Evolutionary conservation across 2,329 filamentous ascomycete species (phyloP).

Genomic region (Ascosphaera acerosa): DNA sequence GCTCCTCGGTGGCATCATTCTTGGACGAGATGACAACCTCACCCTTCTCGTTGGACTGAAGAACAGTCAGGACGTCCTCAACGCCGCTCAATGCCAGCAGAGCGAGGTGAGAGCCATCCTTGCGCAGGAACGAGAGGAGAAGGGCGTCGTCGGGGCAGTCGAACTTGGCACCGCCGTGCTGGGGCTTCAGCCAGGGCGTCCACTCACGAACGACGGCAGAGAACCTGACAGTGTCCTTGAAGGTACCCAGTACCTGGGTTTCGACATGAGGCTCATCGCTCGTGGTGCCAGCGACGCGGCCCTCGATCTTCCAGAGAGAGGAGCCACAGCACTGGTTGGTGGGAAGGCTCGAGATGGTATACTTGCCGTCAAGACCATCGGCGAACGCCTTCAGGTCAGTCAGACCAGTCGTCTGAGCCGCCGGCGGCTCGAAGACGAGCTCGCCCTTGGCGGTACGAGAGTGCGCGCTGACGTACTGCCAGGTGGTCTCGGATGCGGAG

Average conservation of each 20-base stretch:
- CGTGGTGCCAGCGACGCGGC: slow-evolving; percentile 26
- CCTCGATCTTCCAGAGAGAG: slow-evolving; percentile 26
- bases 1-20: slow-evolving; percentile 37
- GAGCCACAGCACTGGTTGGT: slow-evolving; percentile 19
- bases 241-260: slow-evolving; percentile 33
- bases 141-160: slow-evolving; percentile 52
- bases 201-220: slow-evolving; percentile 59
- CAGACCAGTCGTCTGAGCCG: slow-evolving; percentile 3
- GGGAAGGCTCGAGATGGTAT: slow-evolving; percentile 12
- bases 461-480: slow-evolving; percentile 22
- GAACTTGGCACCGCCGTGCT: slow-evolving; percentile 47
- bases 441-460: slow-evolving; percentile 17
- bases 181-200: slow-evolving; percentile 68
- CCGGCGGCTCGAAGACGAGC: slow-evolving; percentile 14
- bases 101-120: slow-evolving; percentile 47
- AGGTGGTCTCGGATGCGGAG: slow-evolving; percentile 11
- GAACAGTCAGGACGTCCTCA: slow-evolving; percentile 40
- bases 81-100: slow-evolving; percentile 54
- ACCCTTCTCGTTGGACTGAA: slow-evolving; percentile 39
- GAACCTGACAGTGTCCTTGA: slow-evolving; percentile 43
- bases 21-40: slow-evolving; percentile 41
- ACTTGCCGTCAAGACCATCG: slow-evolving; percentile 11
- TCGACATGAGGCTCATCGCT: slow-evolving; percentile 28
- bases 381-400: slow-evolving; percentile 10
- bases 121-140: slow-evolving; percentile 49